phyloP scores from a whole-genome alignment of 257 asterid genomes.

The Penstemon newberryi region DNA sequence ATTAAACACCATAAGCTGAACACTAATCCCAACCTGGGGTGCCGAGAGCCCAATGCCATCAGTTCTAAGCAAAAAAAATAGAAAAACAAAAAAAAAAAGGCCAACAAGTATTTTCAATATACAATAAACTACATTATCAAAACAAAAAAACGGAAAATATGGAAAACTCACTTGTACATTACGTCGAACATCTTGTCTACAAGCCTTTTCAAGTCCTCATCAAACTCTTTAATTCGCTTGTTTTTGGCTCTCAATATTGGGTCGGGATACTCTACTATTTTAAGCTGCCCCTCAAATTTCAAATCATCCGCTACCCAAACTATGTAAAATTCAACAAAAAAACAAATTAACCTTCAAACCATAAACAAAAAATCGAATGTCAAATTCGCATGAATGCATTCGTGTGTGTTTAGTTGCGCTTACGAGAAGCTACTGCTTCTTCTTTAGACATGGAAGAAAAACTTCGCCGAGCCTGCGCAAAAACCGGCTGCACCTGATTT shows the following conservation, averaged over 20 bases:
- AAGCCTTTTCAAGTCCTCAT: slow-evolving; percentile 69
- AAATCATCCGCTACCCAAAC: slow-evolving; percentile 70
- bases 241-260: slow-evolving; percentile 81
- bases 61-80: slow-evolving; percentile 58
- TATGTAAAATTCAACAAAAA: neutral
- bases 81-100: slow-evolving; percentile 29
- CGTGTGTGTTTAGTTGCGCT: slow-evolving; percentile 16
- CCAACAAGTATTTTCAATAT: slow-evolving; percentile 45
- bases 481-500: slow-evolving; percentile 58
- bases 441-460: slow-evolving; percentile 42
- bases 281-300: slow-evolving; percentile 56
- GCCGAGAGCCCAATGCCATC: slow-evolving; percentile 97
- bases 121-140: neutral
- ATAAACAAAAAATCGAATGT: neutral
- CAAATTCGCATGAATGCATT: neutral
- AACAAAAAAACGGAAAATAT: neutral
- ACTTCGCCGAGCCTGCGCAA: slow-evolving; percentile 46
- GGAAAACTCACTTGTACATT: slow-evolving; percentile 72
- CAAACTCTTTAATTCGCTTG: slow-evolving; percentile 61
- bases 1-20: slow-evolving; percentile 94
- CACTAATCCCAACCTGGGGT: slow-evolving; percentile 91
- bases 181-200: slow-evolving; percentile 89
- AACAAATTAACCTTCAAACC: neutral
- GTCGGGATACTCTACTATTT: slow-evolving; percentile 75
- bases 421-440: slow-evolving; percentile 63